Base-by-base conservation (phyloP, 1,284 basidiomycete genomes). In the Leccinum holopus region DNA sequence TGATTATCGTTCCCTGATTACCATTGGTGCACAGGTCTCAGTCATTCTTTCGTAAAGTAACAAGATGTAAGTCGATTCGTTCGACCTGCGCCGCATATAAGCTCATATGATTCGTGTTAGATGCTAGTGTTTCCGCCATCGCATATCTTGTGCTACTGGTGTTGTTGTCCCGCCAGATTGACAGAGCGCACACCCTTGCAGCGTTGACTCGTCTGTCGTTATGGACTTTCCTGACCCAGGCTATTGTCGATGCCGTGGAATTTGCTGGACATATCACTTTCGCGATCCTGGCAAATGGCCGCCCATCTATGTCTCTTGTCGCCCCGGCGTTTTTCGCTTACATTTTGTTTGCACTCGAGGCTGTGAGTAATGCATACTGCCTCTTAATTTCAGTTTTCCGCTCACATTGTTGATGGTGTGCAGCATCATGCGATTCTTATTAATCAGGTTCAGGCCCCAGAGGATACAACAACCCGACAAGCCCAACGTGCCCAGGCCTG, bases 261-360 rank as follows among this genome's bases (percentile, higher is more conserved):
- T 95, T 95, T 71, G 88, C 90, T 28, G 88, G 89, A 66, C 92
- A 95, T 69, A 85, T 94, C 57, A 94, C 92, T 0, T 88, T 95
- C 62, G 91, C 90, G 3, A 88, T 95, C 57, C 78, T 94, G 39
- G 86, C 90, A 1, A 89, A 94, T 64, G 92, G 92, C 55, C 80
- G 87, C 55, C 84, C 92, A 2, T 90, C 90, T 1, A 73, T 95
- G 30, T 87, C 92, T 0, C 80, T 94, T 33, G 82, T 95, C 44
- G 90, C 90, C 0, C 92, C 93, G 1, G 91, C 91, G 0, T 95
- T 94, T 70, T 70, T 94, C 16, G 87, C 88, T 7, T 90, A 86
- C 64, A 77, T 89, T 1, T 69, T 92, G 35, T 88, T 92, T 70
- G 79, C 88, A 10, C 84, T 89, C 62, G 87, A 93, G 80, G 86